Evolutionary conservation across 805 yeast species (phyloP), one percentile per base, ranked within the genome.

Genomic region (Dipodascus albidus): DNA sequence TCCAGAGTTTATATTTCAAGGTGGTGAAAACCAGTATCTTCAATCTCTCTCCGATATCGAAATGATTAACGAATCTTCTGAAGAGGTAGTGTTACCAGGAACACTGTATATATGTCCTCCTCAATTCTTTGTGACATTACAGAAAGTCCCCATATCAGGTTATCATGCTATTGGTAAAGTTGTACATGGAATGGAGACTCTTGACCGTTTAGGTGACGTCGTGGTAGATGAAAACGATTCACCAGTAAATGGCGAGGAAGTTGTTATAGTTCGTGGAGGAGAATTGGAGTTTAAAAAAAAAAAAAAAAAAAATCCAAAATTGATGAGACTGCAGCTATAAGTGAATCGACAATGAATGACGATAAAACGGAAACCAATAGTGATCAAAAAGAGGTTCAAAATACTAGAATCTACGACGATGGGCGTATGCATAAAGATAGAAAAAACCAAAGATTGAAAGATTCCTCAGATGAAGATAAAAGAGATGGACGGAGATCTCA

Each of bases 1-100:
- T 64, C 96, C 96, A 58, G 83, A 85, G 72, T 90, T 89, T 77
- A 87, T 90, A 96, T 76, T 90, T 68, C 97, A 90, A 78, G 96
- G 88, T 68, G 90, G 90, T 75, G 91, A 85, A 14, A 38, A 38
- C 15, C 17, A 38, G 44, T 38, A 38, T 17, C 15, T 38, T 38
- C 20, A 38, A 19, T 14, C 17, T 4, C 44, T 38, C 6, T 6
- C 33, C 11, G 33, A 27, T 6, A 27, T 11, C 11, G 33, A 27
- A 27, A 38, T 11, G n/a, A n/a, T 19, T n/a, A 6, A n/a, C 20
- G 44, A 38, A 38, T n/a, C 17, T 9, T 9, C 14, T 31, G 9
- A 9, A n/a, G 44, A n/a, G 17, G n/a, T 11, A 3, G 14, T 3
- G 6, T 6, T 8, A 11, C 20, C 44, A n/a, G 44, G 44, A 38